A percentile compares a stretch with the other conserved stretches of the same genome.
Conservation (phyloP, 495 filamentous ascomycete genomes). For the Sabuloglossum arenarium region DNA sequence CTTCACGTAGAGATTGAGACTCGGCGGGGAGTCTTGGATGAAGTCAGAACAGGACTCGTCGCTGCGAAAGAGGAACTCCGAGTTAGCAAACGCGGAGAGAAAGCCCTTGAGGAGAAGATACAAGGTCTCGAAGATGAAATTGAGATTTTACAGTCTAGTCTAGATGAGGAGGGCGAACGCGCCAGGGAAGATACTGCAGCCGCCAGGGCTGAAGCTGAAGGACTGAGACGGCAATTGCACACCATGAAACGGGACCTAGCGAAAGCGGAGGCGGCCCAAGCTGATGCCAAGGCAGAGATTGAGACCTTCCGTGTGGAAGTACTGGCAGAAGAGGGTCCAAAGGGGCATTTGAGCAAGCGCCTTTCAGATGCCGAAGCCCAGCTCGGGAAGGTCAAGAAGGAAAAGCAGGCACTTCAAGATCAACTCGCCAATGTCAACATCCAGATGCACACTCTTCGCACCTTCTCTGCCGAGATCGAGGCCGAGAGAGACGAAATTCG, state of each 20-base stretch:
- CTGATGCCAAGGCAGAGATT: conserved; percentile 24
- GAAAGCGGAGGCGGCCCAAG: not conserved
- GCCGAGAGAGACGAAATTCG: conserved; percentile 4
- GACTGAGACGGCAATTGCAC: conserved; percentile 2
- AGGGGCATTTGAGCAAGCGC: conserved; percentile 15
- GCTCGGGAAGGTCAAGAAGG: conserved; percentile 14
- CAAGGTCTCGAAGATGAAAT: conserved; percentile 66
- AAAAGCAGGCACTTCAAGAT: conserved; percentile 16
- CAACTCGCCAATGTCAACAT: conserved; percentile 3
- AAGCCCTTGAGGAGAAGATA: conserved; percentile 40
- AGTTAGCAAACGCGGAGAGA: conserved; percentile 40
- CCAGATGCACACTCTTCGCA: not conserved
- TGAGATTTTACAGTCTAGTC: conserved; percentile 46
- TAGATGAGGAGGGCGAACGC: conserved; percentile 55
- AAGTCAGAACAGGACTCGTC: conserved; percentile 35
- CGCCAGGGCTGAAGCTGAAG: conserved; percentile 4
- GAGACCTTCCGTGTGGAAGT: conserved; percentile 36
- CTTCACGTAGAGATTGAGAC: conserved; percentile 32
- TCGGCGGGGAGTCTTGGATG: conserved; percentile 31
- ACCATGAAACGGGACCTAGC: conserved; percentile 2
- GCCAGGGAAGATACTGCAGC: conserved; percentile 31
- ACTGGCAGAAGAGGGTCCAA: conserved; percentile 13
- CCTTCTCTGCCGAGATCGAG: not conserved
- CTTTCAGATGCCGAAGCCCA: conserved; percentile 14
- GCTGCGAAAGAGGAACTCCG: conserved; percentile 45